Conservation (phyloP, 2,329 filamentous ascomycete genomes). For the Monilinia laxa region DNA sequence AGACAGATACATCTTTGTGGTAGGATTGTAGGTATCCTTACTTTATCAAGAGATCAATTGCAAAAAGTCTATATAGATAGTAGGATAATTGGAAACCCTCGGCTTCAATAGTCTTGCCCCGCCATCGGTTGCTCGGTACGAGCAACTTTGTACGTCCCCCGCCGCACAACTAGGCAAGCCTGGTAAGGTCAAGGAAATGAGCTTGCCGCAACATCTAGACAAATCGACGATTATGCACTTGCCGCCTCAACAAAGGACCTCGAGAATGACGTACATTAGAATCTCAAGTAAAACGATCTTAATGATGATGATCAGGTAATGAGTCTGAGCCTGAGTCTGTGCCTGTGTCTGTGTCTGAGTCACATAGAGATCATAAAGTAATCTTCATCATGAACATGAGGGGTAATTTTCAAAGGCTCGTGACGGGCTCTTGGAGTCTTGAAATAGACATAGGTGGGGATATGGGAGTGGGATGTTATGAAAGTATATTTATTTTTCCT, state of each 20-base stretch:
- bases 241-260: background rate
- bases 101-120: background rate
- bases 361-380: background rate
- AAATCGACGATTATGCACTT: constrained; percentile 6
- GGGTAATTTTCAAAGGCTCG: constrained; percentile 10
- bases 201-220: constrained; percentile 2
- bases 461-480: constrained; percentile 1
- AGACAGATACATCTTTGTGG: background rate
- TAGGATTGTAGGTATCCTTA: background rate
- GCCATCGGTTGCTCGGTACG: background rate
- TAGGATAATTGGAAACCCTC: background rate
- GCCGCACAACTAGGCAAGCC: background rate
- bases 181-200: background rate
- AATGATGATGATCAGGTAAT: constrained; percentile 13
- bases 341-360: background rate
- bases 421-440: background rate
- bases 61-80: background rate
- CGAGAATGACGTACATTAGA: constrained; percentile 7
- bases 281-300: constrained; percentile 2
- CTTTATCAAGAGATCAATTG: background rate
- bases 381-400: constrained; percentile 13
- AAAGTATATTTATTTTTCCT: background rate
- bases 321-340: background rate
- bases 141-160: background rate
- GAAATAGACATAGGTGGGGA: background rate